A percentile compares a stretch with the other conserved stretches of the same genome.
These are phyloP conservation scores for Heliamphora exappendiculata DNA, from an alignment of 148 eudicot genomes.

Conservation along the genomic window DNA sequence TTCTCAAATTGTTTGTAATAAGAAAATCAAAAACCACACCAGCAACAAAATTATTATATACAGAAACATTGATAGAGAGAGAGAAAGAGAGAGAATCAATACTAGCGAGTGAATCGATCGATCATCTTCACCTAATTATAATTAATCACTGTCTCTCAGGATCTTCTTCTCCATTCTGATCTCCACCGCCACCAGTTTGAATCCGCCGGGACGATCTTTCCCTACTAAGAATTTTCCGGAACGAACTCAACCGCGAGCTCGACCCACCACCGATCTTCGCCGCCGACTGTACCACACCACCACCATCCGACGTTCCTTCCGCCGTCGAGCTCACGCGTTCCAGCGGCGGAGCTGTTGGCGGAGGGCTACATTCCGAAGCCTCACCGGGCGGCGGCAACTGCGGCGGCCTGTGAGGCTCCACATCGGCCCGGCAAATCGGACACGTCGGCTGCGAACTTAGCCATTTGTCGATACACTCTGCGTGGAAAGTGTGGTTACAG, in stretches of 20 bases:
- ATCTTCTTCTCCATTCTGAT: constrained; percentile 25
- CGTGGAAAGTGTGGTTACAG: constrained; percentile 54
- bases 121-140: too few relatives aligned
- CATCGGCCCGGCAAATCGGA: constrained; percentile 56
- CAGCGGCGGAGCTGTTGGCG: constrained; percentile 35
- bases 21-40: background rate
- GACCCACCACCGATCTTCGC: constrained; percentile 22
- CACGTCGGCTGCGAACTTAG: constrained; percentile 38
- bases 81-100: background rate
- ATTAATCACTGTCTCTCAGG: constrained; percentile 34
- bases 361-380: background rate
- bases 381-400: background rate
- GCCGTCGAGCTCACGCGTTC: constrained; percentile 6
- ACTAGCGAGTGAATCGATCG: background rate
- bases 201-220: constrained; percentile 38
- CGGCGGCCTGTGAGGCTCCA: constrained; percentile 18
- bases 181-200: constrained; percentile 22
- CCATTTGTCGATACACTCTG: constrained; percentile 58
- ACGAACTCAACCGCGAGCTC: constrained; percentile 40
- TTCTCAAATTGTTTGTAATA: background rate
- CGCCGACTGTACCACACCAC: constrained; percentile 1
- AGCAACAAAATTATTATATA: background rate
- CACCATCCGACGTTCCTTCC: constrained; percentile 23
- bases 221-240: constrained; percentile 46
- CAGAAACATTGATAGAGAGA: background rate